Conservation (phyloP, 108 stramenopile genomes). For the Nannochloropsis salina region DNA sequence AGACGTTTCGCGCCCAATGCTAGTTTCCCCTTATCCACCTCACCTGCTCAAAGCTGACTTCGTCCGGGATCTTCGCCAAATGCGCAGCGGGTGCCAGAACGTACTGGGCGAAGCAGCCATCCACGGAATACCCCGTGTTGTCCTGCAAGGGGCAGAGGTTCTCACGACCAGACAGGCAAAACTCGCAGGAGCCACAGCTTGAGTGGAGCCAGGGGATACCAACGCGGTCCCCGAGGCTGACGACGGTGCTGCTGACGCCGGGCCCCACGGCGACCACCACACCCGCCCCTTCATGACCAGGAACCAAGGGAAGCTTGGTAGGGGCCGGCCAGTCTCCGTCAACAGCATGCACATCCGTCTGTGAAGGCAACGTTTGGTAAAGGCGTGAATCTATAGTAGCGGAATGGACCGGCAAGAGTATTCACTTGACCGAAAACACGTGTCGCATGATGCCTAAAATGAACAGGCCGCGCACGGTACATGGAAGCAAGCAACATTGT, state of each 20-base stretch:
- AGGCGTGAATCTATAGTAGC: too few relatives aligned
- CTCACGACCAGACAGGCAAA: conserved; percentile 9
- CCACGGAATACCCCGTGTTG: conserved; percentile 29
- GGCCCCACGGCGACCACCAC: not conserved
- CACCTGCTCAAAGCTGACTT: conserved; percentile 7
- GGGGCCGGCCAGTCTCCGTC: conserved; percentile 2
- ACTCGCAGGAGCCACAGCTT: conserved; percentile 9
- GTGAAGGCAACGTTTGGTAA: not conserved
- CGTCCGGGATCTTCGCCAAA: conserved; percentile 22
- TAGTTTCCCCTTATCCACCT: too few relatives aligned
- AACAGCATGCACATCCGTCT: conserved; percentile 11
- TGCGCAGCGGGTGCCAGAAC: conserved; percentile 21
- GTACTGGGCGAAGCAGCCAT: conserved; percentile 24
- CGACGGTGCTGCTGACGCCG: not conserved
- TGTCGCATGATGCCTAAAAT: too few relatives aligned
- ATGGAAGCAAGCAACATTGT: too few relatives aligned
- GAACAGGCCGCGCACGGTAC: too few relatives aligned
- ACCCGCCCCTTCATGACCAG: conserved; percentile 8
- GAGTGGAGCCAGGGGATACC: conserved; percentile 19
- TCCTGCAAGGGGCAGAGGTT: conserved; percentile 19
- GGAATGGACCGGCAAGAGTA: too few relatives aligned
- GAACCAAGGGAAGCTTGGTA: not conserved
- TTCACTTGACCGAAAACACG: too few relatives aligned
- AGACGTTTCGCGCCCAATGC: too few relatives aligned
- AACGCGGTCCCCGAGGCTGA: not conserved